Evolutionary conservation across 2,329 filamentous ascomycete species (phyloP), one percentile per base, ranked within the genome.

Genomic region (Penicillium oxalicum): DNA sequence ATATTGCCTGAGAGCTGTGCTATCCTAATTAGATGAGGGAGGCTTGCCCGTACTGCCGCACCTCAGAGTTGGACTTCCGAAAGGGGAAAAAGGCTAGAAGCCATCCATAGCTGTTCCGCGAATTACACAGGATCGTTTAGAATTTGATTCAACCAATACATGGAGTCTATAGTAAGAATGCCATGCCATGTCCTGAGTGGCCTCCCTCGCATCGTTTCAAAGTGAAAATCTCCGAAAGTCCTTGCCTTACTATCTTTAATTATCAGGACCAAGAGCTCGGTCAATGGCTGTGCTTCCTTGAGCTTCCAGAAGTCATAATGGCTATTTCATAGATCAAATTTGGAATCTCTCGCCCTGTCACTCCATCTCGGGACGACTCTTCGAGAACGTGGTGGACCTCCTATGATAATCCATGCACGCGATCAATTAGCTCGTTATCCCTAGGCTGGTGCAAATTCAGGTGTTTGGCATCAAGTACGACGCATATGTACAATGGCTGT

Each of bases 221-320:
- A 28, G 45, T 49, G 51, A 44, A 44, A 50, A 44, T 44, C 38
- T 47, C 29, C 45, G 40, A 27, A 11, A 48, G 50, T 65, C 65
- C 65, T 67, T 67, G 64, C 64, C 64, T 67, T 44, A 52, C 56
- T 58, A 56, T 62, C 61, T 58, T 59, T 53, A 40, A 47, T 50
- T 52, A 55, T 51, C 24, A 35, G 28, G 44, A 8, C 11, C 18
- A 11, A 43, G 41, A 33, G 33, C 32, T 39, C 48, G 51, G 34
- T 43, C 40, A 43, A 41, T 41, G 28, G 28, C 24, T 9, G n/a
- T 33, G 27, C 33, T 12, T 6, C 33, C 27, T 11, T 18, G 27
- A 18, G 29, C 13, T 9, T 9, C 5, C n/a, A 8, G 12, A 41
- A 32, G 12, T 9, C 8, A 18, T 28, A 35, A 33, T 24, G n/a